phyloP scores from a whole-genome alignment of 768 basidiomycete species.

The Leccinum broughii region DNA sequence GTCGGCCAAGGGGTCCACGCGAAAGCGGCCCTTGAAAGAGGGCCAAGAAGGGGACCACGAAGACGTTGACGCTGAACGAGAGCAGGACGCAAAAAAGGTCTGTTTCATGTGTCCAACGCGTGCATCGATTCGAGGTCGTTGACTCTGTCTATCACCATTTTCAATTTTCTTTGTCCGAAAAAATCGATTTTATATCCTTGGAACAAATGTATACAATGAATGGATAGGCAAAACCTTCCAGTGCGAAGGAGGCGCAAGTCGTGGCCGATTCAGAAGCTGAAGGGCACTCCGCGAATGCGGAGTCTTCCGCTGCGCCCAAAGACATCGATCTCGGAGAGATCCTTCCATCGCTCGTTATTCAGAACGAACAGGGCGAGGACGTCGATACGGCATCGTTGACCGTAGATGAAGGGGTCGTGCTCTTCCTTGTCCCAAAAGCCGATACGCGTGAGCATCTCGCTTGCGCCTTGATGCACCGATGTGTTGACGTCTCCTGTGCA shows the following conservation, averaged over 20 bases:
- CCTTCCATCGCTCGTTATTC: constrained; percentile 71
- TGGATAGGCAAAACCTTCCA: constrained; percentile 22
- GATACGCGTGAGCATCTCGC: constrained; percentile 67
- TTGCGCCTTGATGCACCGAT: not conserved
- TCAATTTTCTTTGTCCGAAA: not conserved
- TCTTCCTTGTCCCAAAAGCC: constrained; percentile 84
- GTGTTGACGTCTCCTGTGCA: not conserved
- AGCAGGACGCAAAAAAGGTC: constrained; percentile 30
- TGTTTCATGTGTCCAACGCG: constrained; percentile 7
- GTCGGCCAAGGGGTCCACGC: constrained; percentile 32
- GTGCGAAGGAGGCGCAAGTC: constrained; percentile 6
- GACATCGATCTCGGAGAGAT: constrained; percentile 69
- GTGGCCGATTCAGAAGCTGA: not conserved
- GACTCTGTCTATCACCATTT: not conserved
- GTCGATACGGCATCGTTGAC: constrained; percentile 65
- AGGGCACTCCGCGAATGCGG: constrained; percentile 4
- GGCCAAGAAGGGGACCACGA: constrained; percentile 23
- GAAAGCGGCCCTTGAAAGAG: constrained; percentile 37
- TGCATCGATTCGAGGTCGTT: not conserved
- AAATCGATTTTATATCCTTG: no score
- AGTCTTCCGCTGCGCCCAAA: constrained; percentile 3
- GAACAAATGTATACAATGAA: not conserved
- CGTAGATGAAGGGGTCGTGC: constrained; percentile 69
- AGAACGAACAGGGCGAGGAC: constrained; percentile 85
- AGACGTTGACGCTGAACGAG: constrained; percentile 13